A percentile compares a stretch with the other conserved stretches of the same genome.
These are phyloP conservation scores for Chrysanthemum seticuspe DNA, from an alignment of 129 eudicot genomes.

Conservation along the genomic window DNA sequence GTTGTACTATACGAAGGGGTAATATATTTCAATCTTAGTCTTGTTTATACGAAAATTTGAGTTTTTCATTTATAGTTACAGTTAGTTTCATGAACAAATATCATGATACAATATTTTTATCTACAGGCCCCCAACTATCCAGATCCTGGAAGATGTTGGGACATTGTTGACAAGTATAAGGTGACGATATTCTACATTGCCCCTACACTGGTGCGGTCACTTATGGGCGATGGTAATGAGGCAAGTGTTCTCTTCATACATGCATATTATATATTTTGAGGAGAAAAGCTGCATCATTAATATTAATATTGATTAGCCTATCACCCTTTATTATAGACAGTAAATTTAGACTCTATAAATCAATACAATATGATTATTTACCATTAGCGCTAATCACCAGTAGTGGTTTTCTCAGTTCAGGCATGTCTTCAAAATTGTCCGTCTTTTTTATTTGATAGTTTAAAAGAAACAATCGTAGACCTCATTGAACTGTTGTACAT, in stretches of 20 bases:
- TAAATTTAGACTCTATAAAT: background rate
- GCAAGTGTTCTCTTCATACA: constrained; percentile 31
- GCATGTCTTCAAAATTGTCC: too few species aligned
- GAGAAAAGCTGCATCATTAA: too few species aligned
- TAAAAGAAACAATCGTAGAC: too few species aligned
- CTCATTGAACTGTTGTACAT: background rate
- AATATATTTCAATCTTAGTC: constrained; percentile 3
- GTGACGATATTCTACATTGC: constrained; percentile 92
- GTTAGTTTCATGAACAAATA: background rate
- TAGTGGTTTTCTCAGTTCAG: too few species aligned
- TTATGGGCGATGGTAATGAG: constrained; percentile 97
- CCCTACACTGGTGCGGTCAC: constrained; percentile 94
- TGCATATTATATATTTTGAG: background rate
- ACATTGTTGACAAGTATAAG: constrained; percentile 94
- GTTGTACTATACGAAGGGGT: constrained; percentile 93
- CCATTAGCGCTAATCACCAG: too few species aligned
- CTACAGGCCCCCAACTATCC: constrained; percentile 94
- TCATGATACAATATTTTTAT: constrained; percentile 5
- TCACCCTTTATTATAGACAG: background rate
- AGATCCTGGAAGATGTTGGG: constrained; percentile 95
- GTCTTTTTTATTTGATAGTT: too few species aligned
- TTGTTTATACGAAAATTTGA: background rate
- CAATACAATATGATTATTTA: background rate
- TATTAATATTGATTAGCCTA: too few species aligned
- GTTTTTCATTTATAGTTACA: background rate